phyloP scores from a whole-genome alignment of 192 early-diverging fungal genomes.

The Podila minutissima region DNA sequence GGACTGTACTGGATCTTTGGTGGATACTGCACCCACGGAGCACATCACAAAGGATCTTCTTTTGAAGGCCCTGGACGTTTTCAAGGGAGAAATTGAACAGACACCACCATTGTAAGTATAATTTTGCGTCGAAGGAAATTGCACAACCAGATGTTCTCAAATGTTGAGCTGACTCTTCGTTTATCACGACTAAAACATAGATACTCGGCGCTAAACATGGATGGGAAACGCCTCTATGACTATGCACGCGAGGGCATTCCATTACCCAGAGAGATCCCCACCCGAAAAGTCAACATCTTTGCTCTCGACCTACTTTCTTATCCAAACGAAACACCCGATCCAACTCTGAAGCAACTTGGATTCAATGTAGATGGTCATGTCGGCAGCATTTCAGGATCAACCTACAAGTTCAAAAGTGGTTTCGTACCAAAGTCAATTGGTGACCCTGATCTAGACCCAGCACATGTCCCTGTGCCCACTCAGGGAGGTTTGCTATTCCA shows the following conservation, averaged over 20 bases:
- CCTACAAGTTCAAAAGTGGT: background rate
- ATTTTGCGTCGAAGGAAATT: background rate
- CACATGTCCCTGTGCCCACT: constrained; percentile 26
- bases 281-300: constrained; percentile 52
- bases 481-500: constrained; percentile 56
- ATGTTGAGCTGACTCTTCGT: background rate
- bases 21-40: constrained; percentile 32
- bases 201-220: constrained; percentile 74
- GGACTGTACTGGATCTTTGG: constrained; percentile 55
- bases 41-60: constrained; percentile 55
- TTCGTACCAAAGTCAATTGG: constrained; percentile 6
- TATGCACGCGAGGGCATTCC: constrained; percentile 67
- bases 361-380: background rate
- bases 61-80: constrained; percentile 50
- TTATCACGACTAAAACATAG: constrained; percentile 23
- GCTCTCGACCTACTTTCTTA: constrained; percentile 51
- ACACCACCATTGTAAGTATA: constrained; percentile 68
- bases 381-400: background rate
- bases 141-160: too few species aligned
- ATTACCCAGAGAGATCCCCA: constrained; percentile 54
- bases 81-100: constrained; percentile 70
- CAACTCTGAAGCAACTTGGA: background rate
- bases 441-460: constrained; percentile 1
- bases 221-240: constrained; percentile 76
- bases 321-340: constrained; percentile 10